Conservation (phyloP, 345 rosid genomes). For the Erodium maritimum region DNA sequence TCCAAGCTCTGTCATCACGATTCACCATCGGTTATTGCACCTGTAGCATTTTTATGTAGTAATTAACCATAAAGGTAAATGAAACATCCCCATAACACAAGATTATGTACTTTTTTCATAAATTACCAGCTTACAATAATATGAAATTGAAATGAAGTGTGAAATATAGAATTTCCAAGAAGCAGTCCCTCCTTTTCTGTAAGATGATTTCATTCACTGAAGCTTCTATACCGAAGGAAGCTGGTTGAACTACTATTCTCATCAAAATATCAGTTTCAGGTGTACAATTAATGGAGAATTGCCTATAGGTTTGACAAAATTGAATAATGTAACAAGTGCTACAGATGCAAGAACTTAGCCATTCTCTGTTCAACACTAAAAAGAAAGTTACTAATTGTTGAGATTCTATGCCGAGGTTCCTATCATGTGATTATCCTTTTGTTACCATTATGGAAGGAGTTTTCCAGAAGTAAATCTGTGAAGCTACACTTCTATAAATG, state of each 20-base stretch:
- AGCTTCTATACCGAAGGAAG: neutral
- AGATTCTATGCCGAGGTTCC: neutral
- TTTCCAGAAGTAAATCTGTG: neutral
- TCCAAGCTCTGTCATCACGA: neutral
- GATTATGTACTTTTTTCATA: neutral
- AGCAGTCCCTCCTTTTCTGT: neutral
- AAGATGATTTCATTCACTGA: neutral
- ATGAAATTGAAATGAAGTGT: neutral
- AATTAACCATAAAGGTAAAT: neutral
- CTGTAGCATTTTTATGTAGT: neutral
- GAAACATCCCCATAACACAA: neutral
- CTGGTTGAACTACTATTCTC: neutral
- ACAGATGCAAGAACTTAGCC: neutral
- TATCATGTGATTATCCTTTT: neutral
- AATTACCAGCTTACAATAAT: neutral
- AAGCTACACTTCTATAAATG: neutral
- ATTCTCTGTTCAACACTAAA: neutral
- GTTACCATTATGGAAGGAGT: neutral
- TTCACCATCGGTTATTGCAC: neutral
- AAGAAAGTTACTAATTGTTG: neutral
- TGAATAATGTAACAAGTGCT: neutral
- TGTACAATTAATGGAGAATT: neutral
- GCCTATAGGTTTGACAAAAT: neutral
- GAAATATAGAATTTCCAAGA: neutral
- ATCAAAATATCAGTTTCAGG: neutral